phyloP scores from a whole-genome alignment of 257 asterid genomes.

The Mitragyna speciosa region DNA sequence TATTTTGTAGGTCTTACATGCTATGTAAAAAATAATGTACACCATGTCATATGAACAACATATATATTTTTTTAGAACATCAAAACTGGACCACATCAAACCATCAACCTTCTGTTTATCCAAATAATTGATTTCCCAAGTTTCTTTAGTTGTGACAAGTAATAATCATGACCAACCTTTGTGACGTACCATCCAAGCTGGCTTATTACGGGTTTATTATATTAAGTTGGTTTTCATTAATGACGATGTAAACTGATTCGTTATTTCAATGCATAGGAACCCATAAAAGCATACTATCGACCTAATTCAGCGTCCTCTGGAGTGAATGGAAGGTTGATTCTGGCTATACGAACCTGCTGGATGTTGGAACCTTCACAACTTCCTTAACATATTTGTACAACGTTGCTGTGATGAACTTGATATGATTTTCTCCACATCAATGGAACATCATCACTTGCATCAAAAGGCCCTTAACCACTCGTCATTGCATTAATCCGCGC shows the following conservation, averaged over 20 bases:
- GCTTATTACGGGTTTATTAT: not conserved
- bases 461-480: not conserved
- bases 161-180: slow-evolving; percentile 1
- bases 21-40: too few relatives aligned
- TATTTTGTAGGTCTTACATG: too few relatives aligned
- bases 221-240: not conserved
- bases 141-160: not conserved
- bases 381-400: not conserved
- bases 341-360: not conserved
- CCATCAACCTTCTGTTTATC: too few relatives aligned
- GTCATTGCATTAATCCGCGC: not conserved
- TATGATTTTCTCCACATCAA: not conserved
- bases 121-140: not conserved
- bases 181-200: not conserved
- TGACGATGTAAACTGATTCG: not conserved
- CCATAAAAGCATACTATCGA: not conserved
- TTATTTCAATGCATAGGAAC: too few relatives aligned
- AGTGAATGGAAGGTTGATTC: slow-evolving; percentile 4
- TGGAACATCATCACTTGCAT: not conserved
- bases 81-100: too few relatives aligned
- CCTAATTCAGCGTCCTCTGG: slow-evolving; percentile 2
- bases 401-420: not conserved
- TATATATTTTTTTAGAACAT: too few relatives aligned
- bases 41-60: too few relatives aligned
- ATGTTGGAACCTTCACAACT: not conserved